phyloP scores from a whole-genome alignment of 1,284 basidiomycete genomes.

The Marasmius oreades region DNA sequence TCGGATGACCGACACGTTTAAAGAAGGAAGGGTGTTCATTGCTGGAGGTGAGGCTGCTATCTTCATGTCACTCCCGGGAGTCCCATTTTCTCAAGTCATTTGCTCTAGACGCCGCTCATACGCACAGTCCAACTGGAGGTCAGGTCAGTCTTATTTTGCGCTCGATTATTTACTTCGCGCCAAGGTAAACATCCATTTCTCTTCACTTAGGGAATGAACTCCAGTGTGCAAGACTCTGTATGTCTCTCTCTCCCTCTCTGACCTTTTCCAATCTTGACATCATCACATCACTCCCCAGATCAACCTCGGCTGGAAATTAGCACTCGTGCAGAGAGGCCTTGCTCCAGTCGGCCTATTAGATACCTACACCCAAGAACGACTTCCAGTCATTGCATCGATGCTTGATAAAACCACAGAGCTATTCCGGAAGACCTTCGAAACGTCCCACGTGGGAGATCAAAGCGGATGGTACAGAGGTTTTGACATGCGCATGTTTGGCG shows the following conservation, averaged over 20 bases:
- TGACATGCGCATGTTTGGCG: conserved; percentile 35
- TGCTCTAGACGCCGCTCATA: conserved; percentile 17
- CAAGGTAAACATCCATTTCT: too few relatives aligned
- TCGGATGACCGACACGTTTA: conserved; percentile 13
- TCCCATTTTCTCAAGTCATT: not conserved
- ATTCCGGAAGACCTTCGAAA: conserved; percentile 2
- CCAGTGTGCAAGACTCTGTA: conserved; percentile 22
- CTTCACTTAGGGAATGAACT: conserved; percentile 20
- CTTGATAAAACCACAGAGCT: conserved; percentile 10
- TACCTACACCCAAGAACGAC: conserved; percentile 23
- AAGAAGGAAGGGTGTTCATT: conserved; percentile 16
- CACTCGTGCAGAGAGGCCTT: conserved; percentile 21
- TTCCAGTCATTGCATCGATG: conserved; percentile 34
- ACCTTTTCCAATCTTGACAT: not conserved
- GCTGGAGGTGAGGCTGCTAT: conserved; percentile 26
- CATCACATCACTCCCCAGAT: conserved; percentile 18
- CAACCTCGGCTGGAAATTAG: conserved; percentile 36
- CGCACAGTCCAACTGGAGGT: conserved; percentile 25
- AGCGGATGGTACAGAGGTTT: conserved; percentile 22
- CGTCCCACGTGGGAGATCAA: conserved; percentile 2
- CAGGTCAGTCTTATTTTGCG: too few relatives aligned
- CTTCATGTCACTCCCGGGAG: not conserved
- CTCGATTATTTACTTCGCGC: too few relatives aligned
- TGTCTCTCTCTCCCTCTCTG: conserved; percentile 14
- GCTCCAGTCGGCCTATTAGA: conserved; percentile 8